A percentile compares a stretch with the other conserved stretches of the same genome.
phyloP scores from a whole-genome alignment of 257 asterid species.

The Mitragyna speciosa region DNA sequence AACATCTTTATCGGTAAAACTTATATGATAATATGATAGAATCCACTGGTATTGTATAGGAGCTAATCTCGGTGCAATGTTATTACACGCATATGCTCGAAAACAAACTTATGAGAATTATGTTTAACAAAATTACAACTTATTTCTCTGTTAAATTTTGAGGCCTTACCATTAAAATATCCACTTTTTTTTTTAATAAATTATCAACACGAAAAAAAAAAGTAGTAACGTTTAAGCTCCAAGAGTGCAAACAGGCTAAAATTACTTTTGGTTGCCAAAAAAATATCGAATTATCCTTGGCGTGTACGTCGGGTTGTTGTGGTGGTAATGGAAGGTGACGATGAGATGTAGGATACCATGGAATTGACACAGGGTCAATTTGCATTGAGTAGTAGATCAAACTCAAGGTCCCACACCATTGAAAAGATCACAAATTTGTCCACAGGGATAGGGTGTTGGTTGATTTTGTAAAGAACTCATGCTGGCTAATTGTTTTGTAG shows the following conservation, averaged over 20 bases:
- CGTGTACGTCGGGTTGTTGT: conserved; percentile 50
- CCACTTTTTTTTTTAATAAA: not conserved
- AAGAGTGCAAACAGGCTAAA: not conserved
- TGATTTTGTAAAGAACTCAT: not conserved
- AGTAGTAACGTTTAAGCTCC: not conserved
- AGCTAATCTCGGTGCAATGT: not conserved
- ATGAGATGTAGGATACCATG: conserved; percentile 31
- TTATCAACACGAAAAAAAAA: not conserved
- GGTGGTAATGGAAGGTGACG: conserved; percentile 23
- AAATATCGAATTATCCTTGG: conserved; percentile 46
- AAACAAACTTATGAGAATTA: not conserved
- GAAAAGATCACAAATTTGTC: not conserved
- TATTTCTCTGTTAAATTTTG: too few species aligned
- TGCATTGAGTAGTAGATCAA: not conserved
- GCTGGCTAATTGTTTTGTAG: not conserved
- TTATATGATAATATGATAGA: too few species aligned
- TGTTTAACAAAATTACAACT: not conserved
- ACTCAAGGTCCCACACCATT: not conserved
- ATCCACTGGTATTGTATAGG: too few species aligned
- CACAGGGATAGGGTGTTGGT: not conserved
- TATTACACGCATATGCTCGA: not conserved
- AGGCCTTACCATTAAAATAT: not conserved
- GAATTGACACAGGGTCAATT: not conserved
- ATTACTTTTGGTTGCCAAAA: conserved; percentile 18
- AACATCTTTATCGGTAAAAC: too few species aligned